These are phyloP conservation scores for Rosa rugosa DNA, from an alignment of 306 rosid genomes.

Conservation along the genomic window DNA sequence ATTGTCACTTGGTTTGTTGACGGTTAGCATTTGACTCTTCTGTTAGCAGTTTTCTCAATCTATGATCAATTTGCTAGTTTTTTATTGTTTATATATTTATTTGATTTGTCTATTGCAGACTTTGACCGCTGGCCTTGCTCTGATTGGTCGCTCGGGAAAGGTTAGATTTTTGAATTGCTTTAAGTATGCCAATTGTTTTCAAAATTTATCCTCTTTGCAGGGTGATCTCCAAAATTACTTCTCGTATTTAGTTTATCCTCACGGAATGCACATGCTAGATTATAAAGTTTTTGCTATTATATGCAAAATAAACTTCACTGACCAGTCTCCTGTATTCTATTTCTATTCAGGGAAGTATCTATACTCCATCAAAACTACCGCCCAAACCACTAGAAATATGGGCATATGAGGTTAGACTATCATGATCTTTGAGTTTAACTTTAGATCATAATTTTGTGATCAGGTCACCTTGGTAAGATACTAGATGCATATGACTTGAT, in stretches of 20 bases:
- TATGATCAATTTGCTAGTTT: neutral
- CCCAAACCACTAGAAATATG: conserved; percentile 83
- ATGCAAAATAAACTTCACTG: neutral
- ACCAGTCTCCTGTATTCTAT: conserved; percentile 11
- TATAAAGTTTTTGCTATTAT: neutral
- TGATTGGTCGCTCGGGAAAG: conserved; percentile 72
- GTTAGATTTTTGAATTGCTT: conserved; percentile 37
- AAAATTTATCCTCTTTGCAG: neutral
- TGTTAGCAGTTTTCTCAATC: conserved; percentile 6
- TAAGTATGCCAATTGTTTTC: neutral
- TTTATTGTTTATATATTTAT: conserved; percentile 3
- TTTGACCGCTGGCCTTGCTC: conserved; percentile 73
- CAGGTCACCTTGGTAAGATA: neutral
- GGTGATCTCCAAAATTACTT: conserved; percentile 1
- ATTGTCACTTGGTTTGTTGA: conserved; percentile 83
- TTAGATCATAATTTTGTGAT: neutral
- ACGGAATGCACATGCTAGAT: neutral
- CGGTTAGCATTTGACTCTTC: conserved; percentile 55
- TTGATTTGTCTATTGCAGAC: conserved; percentile 57
- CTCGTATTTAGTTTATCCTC: neutral
- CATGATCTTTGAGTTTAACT: neutral
- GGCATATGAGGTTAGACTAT: conserved; percentile 83
- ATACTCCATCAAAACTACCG: conserved; percentile 78
- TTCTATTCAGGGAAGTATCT: conserved; percentile 61
- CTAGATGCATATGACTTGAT: conserved; percentile 1